phyloP scores from a whole-genome alignment of 1,284 basidiomycete species.

The Ustanciosporium gigantosporum region DNA sequence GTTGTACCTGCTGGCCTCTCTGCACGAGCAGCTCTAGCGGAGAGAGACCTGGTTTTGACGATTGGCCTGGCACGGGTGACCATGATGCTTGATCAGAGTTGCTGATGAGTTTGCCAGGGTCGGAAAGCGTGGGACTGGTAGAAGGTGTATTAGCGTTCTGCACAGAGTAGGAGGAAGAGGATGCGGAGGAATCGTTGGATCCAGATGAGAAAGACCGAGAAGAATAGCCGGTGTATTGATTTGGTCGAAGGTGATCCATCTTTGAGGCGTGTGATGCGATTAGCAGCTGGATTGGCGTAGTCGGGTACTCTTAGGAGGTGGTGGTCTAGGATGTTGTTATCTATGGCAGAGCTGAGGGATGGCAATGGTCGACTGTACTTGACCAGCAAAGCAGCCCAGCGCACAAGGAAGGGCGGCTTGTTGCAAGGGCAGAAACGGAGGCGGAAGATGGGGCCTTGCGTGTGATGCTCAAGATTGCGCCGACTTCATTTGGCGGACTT shows the following conservation, averaged over 20 bases:
- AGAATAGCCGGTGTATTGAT: not conserved
- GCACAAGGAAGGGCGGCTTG: too few species aligned
- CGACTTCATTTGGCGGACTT: too few species aligned
- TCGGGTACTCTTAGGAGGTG: too few species aligned
- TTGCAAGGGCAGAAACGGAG: too few species aligned
- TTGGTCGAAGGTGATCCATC: not conserved
- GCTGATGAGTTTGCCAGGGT: conserved; percentile 6
- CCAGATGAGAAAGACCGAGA: conserved; percentile 21
- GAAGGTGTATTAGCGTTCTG: conserved; percentile 10
- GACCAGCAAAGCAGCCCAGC: too few species aligned
- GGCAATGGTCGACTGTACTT: too few species aligned
- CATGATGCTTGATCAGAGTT: conserved; percentile 5
- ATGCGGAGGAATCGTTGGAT: conserved; percentile 18
- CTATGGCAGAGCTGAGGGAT: too few species aligned
- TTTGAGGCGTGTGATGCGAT: too few species aligned
- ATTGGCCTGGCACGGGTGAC: conserved; percentile 3
- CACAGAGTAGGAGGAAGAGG: conserved; percentile 4
- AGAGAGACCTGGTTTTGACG: conserved; percentile 11
- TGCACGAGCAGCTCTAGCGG: conserved; percentile 36
- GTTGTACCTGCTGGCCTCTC: conserved; percentile 36
- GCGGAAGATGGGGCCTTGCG: too few species aligned
- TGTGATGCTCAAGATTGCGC: too few species aligned
- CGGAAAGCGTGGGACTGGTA: conserved; percentile 30
- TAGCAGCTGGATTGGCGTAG: too few species aligned
- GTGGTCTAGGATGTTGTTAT: too few species aligned